Base-by-base conservation (phyloP, 2,329 filamentous ascomycete genomes). In the Aspergillus costaricaensis region DNA sequence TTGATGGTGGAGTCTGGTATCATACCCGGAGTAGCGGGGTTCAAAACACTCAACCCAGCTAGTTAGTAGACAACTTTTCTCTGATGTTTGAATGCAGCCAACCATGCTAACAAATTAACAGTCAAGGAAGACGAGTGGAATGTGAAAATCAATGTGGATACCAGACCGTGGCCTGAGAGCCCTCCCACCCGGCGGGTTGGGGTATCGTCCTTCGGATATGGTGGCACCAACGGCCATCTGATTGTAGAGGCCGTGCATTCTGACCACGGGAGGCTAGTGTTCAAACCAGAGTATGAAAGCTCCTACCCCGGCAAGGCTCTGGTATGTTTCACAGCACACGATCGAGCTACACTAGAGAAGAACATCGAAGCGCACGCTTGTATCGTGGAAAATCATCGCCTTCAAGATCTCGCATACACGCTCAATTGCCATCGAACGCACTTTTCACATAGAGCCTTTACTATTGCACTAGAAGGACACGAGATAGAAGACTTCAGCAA, bases 11-110 rank as follows among this genome's bases (percentile, higher is more conserved):
- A 73, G 30, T 52, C 70, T 15, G 48, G 59, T 7, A 44, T 47
- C 4, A 69, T 73, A 8, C 61, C 66, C 14, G 70, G 70, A 8
- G 70, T 69, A 17, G 62, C 68, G n/a, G 63, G 68, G 8, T 72
- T 75, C 51, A 47, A 68, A 2, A 58, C 60, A 1, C 68, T 67
- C 2, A 76, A 74, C 55, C 72, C 73, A 61, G 62, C 62, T 23
- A 6, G 55, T 61, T 12, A 14, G 48, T 19, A 23, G 23, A 23
- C 23, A 23, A 23, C 23, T 23, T 23, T 23, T 23, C 23, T 23
- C 23, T 23, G 6, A 23, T 23, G 23, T 23, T 4, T 23, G 23
- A 23, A 23, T 23, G 23, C 23, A 23, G 4, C 23, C 23, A 23
- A 23, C 23, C 23, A 5, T 23, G 23, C 23, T 19, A 5, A 5